phyloP scores from a whole-genome alignment of 768 basidiomycete genomes.

The Pleurotus ostreatus region DNA sequence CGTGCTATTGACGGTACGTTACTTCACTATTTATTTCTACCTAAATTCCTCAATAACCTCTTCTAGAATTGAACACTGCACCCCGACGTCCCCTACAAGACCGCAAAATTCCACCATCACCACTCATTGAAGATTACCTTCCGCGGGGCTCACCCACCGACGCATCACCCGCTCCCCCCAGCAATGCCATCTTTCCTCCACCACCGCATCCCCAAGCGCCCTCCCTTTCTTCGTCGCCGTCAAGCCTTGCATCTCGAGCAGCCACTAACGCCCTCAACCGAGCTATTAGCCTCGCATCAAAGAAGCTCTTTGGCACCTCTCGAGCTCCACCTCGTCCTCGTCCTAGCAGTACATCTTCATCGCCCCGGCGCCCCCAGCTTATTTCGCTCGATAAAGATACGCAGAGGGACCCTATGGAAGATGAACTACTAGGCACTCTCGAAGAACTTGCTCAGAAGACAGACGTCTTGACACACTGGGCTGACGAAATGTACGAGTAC shows the following conservation, averaged over 20 bases:
- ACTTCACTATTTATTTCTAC: background rate
- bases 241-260: slow-evolving; percentile 53
- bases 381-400: slow-evolving; percentile 41
- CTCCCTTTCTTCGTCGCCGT: slow-evolving; percentile 64
- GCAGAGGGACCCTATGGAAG: slow-evolving; percentile 69
- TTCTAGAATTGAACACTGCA: slow-evolving; percentile 57
- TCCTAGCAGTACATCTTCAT: slow-evolving; percentile 41
- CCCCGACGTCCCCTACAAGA: slow-evolving; percentile 60
- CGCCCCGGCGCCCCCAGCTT: slow-evolving; percentile 55
- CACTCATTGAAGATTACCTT: slow-evolving; percentile 41
- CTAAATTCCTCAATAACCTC: background rate
- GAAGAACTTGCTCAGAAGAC: slow-evolving; percentile 97
- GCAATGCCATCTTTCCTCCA: slow-evolving; percentile 65
- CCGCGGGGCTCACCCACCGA: slow-evolving; percentile 20
- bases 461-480: slow-evolving; percentile 88
- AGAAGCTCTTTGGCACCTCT: slow-evolving; percentile 70
- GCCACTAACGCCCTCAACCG: slow-evolving; percentile 75
- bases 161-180: slow-evolving; percentile 24
- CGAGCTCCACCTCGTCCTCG: slow-evolving; percentile 33
- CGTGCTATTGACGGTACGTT: slow-evolving; percentile 82
- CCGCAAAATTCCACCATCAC: slow-evolving; percentile 43
- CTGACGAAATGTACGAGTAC: slow-evolving; percentile 89
- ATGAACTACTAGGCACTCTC: slow-evolving; percentile 70
- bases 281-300: slow-evolving; percentile 75
- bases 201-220: slow-evolving; percentile 52